These are phyloP conservation scores for Metarhizium album DNA, from an alignment of 2,329 filamentous ascomycete genomes.

Conservation along the genomic window DNA sequence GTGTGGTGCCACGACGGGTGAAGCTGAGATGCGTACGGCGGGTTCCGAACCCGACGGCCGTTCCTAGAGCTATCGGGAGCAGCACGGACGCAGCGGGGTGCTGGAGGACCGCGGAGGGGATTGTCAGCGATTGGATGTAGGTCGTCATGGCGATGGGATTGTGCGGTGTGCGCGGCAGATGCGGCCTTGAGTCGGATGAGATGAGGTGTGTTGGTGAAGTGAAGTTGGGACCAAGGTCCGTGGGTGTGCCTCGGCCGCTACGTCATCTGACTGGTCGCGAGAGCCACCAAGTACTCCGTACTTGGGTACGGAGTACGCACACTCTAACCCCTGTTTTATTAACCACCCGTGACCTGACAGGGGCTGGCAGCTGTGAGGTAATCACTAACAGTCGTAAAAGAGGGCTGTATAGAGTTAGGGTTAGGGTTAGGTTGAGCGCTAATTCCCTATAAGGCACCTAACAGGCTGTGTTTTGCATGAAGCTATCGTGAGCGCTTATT, in stretches of 20 bases:
- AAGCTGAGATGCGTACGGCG: constrained; percentile 41
- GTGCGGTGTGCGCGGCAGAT: not conserved
- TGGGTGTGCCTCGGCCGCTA: not conserved
- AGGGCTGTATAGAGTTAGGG: no score
- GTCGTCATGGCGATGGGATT: constrained; percentile 53
- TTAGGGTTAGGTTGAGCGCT: no score
- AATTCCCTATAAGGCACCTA: no score
- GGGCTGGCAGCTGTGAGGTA: no score
- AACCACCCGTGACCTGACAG: no score
- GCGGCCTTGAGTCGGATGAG: not conserved
- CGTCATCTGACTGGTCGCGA: not conserved
- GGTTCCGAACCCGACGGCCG: constrained; percentile 59
- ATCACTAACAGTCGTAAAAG: no score
- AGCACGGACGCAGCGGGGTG: constrained; percentile 64
- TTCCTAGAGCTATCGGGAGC: constrained; percentile 62
- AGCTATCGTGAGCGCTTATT: no score
- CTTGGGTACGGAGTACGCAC: no score
- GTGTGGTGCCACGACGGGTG: not conserved
- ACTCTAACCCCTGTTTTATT: no score
- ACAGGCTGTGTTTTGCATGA: no score
- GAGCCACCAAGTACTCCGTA: no score
- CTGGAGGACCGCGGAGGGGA: constrained; percentile 61
- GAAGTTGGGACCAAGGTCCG: not conserved
- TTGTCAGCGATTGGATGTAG: constrained; percentile 65
- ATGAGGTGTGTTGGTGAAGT: not conserved